These are phyloP conservation scores for Candida oleophila DNA, from an alignment of 805 yeast genomes.

Conservation along the genomic window DNA sequence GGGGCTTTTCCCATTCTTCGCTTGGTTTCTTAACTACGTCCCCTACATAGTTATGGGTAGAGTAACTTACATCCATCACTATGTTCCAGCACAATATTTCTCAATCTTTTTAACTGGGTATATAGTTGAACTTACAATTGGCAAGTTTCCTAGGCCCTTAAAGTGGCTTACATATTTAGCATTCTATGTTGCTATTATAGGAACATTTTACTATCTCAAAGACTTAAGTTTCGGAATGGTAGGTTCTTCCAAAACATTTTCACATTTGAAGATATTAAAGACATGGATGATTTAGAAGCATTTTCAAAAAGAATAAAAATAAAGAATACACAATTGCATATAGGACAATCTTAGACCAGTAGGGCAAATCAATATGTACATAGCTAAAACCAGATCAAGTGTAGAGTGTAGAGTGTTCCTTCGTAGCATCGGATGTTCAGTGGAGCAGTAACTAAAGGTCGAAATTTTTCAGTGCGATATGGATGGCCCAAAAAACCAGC, in stretches of 20 bases:
- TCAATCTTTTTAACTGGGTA: conserved; percentile 76
- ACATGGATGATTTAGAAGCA: conserved; percentile 18
- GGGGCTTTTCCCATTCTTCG: conserved; percentile 36
- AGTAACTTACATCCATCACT: conserved; percentile 45
- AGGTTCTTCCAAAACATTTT: conserved; percentile 27
- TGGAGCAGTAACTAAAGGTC: too few relatives aligned
- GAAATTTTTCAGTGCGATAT: conserved; percentile 1
- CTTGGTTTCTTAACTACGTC: conserved; percentile 40
- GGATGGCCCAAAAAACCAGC: too few relatives aligned
- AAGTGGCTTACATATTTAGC: conserved; percentile 35
- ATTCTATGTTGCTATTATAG: conserved; percentile 52
- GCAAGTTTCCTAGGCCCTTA: conserved; percentile 13
- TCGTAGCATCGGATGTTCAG: too few relatives aligned
- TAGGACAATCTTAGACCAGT: too few relatives aligned
- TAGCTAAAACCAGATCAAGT: too few relatives aligned
- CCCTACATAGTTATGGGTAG: conserved; percentile 45
- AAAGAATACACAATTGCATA: too few relatives aligned
- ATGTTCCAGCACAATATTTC: conserved; percentile 44
- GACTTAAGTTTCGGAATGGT: conserved; percentile 83
- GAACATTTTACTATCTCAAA: conserved; percentile 57
- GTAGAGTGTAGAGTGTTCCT: too few relatives aligned
- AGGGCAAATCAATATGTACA: too few relatives aligned
- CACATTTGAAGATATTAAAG: conserved; percentile 29
- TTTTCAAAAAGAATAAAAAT: too few relatives aligned
- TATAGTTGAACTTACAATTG: conserved; percentile 45